Evolutionary conservation across 129 eudicot species (phyloP), one percentile per base, ranked within the genome.

Genomic region (Saposhnikovia divaricata): DNA sequence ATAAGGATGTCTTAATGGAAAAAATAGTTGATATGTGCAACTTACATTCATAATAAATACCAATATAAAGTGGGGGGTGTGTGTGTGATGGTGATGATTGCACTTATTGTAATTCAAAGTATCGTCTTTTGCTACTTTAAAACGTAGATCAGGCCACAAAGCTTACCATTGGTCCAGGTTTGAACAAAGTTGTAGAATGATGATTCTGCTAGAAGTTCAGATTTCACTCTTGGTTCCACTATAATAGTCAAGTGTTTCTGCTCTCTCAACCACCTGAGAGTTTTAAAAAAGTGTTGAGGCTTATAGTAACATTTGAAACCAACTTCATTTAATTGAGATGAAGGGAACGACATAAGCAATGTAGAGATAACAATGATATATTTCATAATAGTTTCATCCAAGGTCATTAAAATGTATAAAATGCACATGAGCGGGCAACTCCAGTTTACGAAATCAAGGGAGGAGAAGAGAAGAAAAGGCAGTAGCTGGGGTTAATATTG

Each of bases 201-300:
- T 46, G 99, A 90, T 80, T 90, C 98, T 28, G 88, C 69, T 65
- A 92, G 39, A 84, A 96, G 96, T 85, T 96, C 99, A 50, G 88
- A 50, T 81, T 85, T 90, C 78, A 96, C 99, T 70, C 91, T 88
- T 72, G 99, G 99, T 83, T 96, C 99, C 74, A 92, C 98, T 76
- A 86, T 80, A 21, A 96, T 82, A 59, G 88, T 89, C 48, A 96
- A 80, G 47, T 84, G 88, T 83, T 83, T 87, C 84, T 86, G 86
- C 79, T 90, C 93, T 80, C 74, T 96, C 83, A 96, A 83, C 99
- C 99, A 96, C 85, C 99, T 96, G 84, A 45, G 50, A 84, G 71
- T 31, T 74, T 83, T 84, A 47, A 74, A 10, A 82, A n/a, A 77
- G 68, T 40, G 55, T 72, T 45, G 38, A 77, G 65, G 19, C 27